Evolutionary conservation across 2,329 filamentous ascomycete species (phyloP), one percentile per base, ranked within the genome.

Genomic region (Myriosclerotinia scirpicola): DNA sequence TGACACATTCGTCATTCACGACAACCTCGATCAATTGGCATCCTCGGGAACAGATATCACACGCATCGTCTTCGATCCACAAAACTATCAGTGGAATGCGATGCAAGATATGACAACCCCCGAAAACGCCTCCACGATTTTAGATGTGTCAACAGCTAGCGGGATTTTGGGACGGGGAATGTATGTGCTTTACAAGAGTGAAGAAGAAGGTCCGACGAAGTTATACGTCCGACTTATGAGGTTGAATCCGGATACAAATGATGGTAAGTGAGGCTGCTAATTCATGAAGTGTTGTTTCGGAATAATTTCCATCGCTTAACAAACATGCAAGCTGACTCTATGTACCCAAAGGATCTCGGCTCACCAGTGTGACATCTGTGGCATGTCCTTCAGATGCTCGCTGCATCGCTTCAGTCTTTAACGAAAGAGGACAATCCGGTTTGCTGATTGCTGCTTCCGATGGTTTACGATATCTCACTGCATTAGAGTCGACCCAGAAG

Each of bases 141-240:
- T 53, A 26, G 50, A 53, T 34, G 26, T 53, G 9, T 26, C 50
- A 26, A 26, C 50, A 26, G 50, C 50, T 26, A 53, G 22, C 9
- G 26, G 26, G 22, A 26, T 26, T 26, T 34, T 26, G 22, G 50
- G 50, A 53, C 50, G 26, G 26, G 50, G 50, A 34, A 53, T 53
- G n/a, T 53, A 26, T 34, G 50, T 53, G 50, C 50, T 53, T 53
- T 53, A 53, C 50, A 53, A 46, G 15, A 46, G 44, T 46, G 15
- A 46, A 46, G 44, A 46, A n/a, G 44, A n/a, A 1, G 44, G 44
- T 46, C 44, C 44, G 17, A 46, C 44, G 44, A 46, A 46, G 44
- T n/a, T 46, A n/a, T 46, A 46, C 44, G 44, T 46, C 44, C 44
- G 44, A 46, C 44, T 46, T 20, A 46, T 46, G 44, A 46, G 44